A percentile compares a stretch with the other conserved stretches of the same genome.
phyloP scores from a whole-genome alignment of 345 rosid genomes.

The Citrus australasica region DNA sequence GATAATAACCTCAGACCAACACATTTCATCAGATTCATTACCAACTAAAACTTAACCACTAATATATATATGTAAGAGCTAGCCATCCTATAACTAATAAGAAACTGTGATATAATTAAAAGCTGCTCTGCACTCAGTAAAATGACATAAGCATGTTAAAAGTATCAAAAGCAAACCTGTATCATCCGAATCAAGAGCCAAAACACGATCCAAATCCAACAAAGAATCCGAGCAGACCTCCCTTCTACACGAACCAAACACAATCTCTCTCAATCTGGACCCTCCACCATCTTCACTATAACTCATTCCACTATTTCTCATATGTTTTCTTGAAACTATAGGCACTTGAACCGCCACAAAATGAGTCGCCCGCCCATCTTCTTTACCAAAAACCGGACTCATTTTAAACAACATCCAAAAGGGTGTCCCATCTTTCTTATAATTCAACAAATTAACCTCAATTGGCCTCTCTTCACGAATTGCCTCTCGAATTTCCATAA shows the following conservation, averaged over 20 bases:
- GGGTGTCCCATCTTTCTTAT: constrained; percentile 82
- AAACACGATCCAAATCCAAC: constrained; percentile 37
- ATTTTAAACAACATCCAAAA: constrained; percentile 86
- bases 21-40: neutral
- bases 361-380: constrained; percentile 61
- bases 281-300: constrained; percentile 36
- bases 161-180: constrained; percentile 37
- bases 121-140: neutral
- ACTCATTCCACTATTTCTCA: constrained; percentile 31
- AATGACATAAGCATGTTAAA: neutral
- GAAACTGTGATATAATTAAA: neutral
- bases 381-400: constrained; percentile 61
- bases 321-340: constrained; percentile 20
- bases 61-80: no score
- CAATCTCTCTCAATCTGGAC: constrained; percentile 31
- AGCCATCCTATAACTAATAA: neutral
- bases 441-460: constrained; percentile 67
- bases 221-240: constrained; percentile 63
- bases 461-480: constrained; percentile 65
- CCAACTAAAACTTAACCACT: neutral
- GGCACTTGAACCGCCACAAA: constrained; percentile 93
- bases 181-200: constrained; percentile 38
- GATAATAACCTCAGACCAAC: neutral
- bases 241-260: constrained; percentile 76
- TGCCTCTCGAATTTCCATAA: constrained; percentile 85